These are phyloP conservation scores for Yueomyces sp. DNA, from an alignment of 805 yeast genomes.

Conservation along the genomic window DNA sequence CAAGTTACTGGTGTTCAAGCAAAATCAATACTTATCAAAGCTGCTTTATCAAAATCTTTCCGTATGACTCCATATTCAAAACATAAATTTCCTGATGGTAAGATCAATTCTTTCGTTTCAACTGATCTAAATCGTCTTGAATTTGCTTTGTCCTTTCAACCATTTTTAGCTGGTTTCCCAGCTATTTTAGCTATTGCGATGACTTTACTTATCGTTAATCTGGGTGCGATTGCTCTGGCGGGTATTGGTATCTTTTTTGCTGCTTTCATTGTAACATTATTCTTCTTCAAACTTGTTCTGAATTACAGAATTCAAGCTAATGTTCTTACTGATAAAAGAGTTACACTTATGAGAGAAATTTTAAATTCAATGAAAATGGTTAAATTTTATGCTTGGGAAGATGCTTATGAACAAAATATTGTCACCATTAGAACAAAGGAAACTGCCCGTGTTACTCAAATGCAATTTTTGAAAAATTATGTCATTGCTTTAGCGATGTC, in stretches of 20 bases:
- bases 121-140: slow-evolving; percentile 76
- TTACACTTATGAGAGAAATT: slow-evolving; percentile 64
- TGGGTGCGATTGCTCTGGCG: slow-evolving; percentile 61
- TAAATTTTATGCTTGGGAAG: slow-evolving; percentile 87
- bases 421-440: slow-evolving; percentile 45
- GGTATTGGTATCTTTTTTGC: slow-evolving; percentile 50
- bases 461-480: slow-evolving; percentile 53
- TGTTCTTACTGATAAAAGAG: slow-evolving; percentile 61
- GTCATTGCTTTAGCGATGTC: slow-evolving; percentile 54
- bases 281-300: slow-evolving; percentile 39
- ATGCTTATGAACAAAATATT: slow-evolving; percentile 51
- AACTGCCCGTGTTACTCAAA: slow-evolving; percentile 42
- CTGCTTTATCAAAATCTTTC: slow-evolving; percentile 57
- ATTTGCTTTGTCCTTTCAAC: slow-evolving; percentile 57
- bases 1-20: slow-evolving; percentile 57
- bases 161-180: slow-evolving; percentile 51
- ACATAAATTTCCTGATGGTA: slow-evolving; percentile 50
- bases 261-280: slow-evolving; percentile 28
- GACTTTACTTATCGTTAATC: slow-evolving; percentile 47
- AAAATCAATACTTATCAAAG: slow-evolving; percentile 58
- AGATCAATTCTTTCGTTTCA: slow-evolving; percentile 64
- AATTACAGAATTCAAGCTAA: slow-evolving; percentile 43
- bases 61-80: slow-evolving; percentile 43
- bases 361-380: slow-evolving; percentile 67
- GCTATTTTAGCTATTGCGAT: slow-evolving; percentile 49